phyloP scores from a whole-genome alignment of 352 stramenopile genomes.

The Sclerospora graminicola region DNA sequence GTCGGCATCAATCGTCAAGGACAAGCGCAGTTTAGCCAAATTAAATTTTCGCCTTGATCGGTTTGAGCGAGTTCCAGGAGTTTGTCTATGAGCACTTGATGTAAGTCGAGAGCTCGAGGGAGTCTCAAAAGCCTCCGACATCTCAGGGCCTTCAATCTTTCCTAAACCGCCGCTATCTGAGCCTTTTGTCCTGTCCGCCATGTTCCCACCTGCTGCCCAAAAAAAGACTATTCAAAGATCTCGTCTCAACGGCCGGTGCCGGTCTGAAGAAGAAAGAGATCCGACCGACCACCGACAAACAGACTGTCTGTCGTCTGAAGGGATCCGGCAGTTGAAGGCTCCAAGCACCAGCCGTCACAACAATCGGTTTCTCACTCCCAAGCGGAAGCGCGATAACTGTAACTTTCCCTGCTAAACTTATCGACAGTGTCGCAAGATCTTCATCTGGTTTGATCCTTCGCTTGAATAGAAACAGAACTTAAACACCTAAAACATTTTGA shows the following conservation, averaged over 20 bases:
- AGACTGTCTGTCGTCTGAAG: conserved; percentile 5
- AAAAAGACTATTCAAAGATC: conserved; percentile 5
- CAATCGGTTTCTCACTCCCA: conserved; percentile 9
- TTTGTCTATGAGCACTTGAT: conserved; percentile 5
- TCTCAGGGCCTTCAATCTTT: background rate
- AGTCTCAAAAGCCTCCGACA: background rate
- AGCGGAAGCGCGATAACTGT: conserved; percentile 1
- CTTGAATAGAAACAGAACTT: too few species aligned
- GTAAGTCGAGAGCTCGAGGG: too few species aligned
- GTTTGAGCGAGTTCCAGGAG: conserved; percentile 7
- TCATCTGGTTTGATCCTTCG: too few species aligned
- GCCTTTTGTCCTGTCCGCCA: conserved; percentile 12
- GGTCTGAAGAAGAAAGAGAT: conserved; percentile 6
- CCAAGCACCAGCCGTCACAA: too few species aligned
- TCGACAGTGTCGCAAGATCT: conserved; percentile 7
- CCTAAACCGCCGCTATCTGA: background rate
- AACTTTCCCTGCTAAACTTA: conserved; percentile 26
- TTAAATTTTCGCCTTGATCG: conserved; percentile 16
- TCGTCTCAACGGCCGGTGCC: too few species aligned
- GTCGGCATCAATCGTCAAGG: conserved; percentile 25
- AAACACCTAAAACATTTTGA: too few species aligned
- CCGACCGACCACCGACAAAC: conserved; percentile 6
- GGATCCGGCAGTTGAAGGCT: conserved; percentile 24
- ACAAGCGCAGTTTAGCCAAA: conserved; percentile 13
- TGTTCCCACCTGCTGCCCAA: conserved; percentile 3